Conservation (phyloP, 2,329 filamentous ascomycete genomes). For the Nannizziopsis barbatae region DNA sequence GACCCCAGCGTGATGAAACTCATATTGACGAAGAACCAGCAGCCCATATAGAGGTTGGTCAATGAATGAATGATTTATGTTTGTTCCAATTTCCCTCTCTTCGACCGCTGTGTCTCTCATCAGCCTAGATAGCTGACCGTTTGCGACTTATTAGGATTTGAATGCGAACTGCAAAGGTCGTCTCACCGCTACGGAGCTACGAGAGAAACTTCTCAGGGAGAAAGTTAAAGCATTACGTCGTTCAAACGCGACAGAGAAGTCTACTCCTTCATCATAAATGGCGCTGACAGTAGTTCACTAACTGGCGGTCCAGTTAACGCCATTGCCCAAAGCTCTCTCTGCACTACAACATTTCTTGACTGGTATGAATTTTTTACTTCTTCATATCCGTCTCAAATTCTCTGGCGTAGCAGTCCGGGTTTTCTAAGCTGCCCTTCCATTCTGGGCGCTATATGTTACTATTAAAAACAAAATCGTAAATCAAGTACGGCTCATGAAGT, state of each 20-base stretch:
- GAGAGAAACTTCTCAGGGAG: conserved; percentile 30
- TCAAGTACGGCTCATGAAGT: no score
- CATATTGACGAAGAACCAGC: conserved; percentile 9
- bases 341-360: not conserved
- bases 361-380: not conserved
- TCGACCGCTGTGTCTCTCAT: not conserved
- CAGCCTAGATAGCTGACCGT: conserved; percentile 6
- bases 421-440: no score
- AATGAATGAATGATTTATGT: conserved; percentile 15
- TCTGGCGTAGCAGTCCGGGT: not conserved
- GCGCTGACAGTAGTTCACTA: conserved; percentile 7
- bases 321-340: not conserved
- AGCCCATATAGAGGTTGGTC: conserved; percentile 25
- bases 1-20: conserved; percentile 15
- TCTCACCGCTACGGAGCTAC: conserved; percentile 26
- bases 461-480: no score
- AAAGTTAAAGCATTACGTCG: conserved; percentile 29
- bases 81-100: conserved; percentile 5
- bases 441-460: no score
- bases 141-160: conserved; percentile 12
- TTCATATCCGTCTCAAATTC: not conserved
- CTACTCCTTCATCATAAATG: conserved; percentile 16
- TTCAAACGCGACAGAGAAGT: conserved; percentile 19
- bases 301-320: conserved; percentile 2
- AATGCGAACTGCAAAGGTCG: conserved; percentile 14